phyloP scores from a whole-genome alignment of 2,329 filamentous ascomycete genomes.

The Rhexocercosporidium sp. region DNA sequence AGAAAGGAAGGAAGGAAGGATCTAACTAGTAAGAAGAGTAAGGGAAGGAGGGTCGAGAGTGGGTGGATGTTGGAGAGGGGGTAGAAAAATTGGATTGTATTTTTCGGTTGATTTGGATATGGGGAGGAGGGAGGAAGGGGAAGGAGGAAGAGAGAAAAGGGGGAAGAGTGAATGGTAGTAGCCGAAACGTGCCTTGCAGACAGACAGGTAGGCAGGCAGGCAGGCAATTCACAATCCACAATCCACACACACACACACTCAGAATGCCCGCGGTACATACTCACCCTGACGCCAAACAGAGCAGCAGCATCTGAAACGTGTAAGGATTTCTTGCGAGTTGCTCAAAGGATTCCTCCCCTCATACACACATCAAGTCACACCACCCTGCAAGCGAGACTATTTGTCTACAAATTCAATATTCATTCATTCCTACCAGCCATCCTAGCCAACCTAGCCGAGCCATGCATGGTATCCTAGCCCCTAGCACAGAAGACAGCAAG shows the following conservation, averaged over 20 bases:
- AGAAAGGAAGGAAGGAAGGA: neutral
- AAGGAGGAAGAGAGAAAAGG: neutral
- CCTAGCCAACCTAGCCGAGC: neutral
- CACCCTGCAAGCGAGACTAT: neutral
- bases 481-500: neutral
- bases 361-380: neutral
- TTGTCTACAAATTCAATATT: neutral
- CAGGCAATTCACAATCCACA: too few relatives aligned
- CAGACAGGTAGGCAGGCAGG: too few relatives aligned
- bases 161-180: neutral
- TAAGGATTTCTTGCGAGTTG: too few relatives aligned
- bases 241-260: too few relatives aligned
- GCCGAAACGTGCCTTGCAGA: too few relatives aligned
- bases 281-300: too few relatives aligned
- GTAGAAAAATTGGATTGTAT: too few relatives aligned
- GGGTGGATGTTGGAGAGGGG: too few relatives aligned
- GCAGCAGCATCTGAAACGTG: too few relatives aligned
- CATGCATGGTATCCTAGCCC: conserved; percentile 8
- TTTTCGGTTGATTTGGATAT: neutral
- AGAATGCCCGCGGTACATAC: too few relatives aligned
- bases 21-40: neutral
- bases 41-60: neutral
- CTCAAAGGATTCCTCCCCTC: too few relatives aligned
- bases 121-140: neutral
- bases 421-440: conserved; percentile 5